Base-by-base conservation (phyloP, 306 rosid genomes). In the Echinosophora koreensis region DNA sequence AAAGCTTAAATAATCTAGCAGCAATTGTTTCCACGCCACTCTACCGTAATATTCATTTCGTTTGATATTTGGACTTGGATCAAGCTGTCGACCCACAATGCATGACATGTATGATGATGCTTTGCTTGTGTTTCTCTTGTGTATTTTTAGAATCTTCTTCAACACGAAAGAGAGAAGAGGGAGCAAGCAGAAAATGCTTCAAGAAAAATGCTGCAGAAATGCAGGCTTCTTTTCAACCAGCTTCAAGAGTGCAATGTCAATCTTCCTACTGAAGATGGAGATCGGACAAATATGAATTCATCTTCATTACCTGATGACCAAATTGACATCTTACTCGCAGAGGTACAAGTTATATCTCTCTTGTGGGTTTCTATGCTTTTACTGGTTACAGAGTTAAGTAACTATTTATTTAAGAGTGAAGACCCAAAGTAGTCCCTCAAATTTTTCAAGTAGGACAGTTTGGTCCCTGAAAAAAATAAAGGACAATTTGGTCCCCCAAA, bases 241-340 rank as follows among this genome's bases (percentile, higher is more conserved):
- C 96, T 95, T 83, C 86, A 81, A 72, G 89, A 89, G 64, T 90
- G 93, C 87, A 83, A 76, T 81, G 85, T 76, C 76, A 71, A 66
- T 80, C 81, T 89, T 77, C 84, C 86, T 18, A 28, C 73, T 6
- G 88, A 83, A 13, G 72, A 81, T 12, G 84, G 74, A 69, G 84
- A 78, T 35, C 71, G 76, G 35, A 56, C 76, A 47, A 8, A 18
- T 39, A 62, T 46, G 73, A 77, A 82, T 69, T 70, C 87, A 27
- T 92, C 97, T 18, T 83, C 92, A 39, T 76, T 79, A 60, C 84
- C 97, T 69, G 96, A 95, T 72, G 90, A 84, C 55, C 95, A 56
- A 83, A 86, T 90, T 37, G 84, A 84, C 81, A 22, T 78, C 75
- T 89, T 95, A 42, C 87, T 88, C 68, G 80, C 84, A 30, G 91